phyloP scores from a whole-genome alignment of 371 early-diverging fungal species.

The Coemansia sp. region DNA sequence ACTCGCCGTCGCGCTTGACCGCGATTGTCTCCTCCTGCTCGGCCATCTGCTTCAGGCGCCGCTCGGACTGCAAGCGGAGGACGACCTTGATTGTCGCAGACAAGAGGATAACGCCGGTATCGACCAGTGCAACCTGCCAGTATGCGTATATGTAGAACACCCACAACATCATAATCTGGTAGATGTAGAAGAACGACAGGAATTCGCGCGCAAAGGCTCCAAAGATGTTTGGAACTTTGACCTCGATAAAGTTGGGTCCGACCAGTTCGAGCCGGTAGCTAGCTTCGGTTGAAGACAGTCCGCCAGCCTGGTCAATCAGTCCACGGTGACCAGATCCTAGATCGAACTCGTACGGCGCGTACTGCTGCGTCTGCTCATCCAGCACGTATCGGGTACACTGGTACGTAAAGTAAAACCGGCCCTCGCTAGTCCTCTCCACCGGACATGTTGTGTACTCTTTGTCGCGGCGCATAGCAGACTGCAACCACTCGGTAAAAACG shows the following conservation, averaged over 20 bases:
- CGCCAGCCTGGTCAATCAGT: slow-evolving; percentile 54
- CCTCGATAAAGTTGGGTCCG: slow-evolving; percentile 72
- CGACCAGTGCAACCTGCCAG: slow-evolving; percentile 73
- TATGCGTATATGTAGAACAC: slow-evolving; percentile 73
- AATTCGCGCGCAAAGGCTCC: slow-evolving; percentile 66
- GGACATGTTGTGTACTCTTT: slow-evolving; percentile 52
- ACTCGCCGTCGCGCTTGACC: slow-evolving; percentile 60
- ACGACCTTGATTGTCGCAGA: slow-evolving; percentile 72
- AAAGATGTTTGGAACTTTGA: slow-evolving; percentile 59
- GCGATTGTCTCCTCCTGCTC: slow-evolving; percentile 57
- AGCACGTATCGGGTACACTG: slow-evolving; percentile 76
- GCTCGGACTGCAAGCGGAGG: slow-evolving; percentile 64
- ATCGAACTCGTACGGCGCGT: slow-evolving; percentile 59
- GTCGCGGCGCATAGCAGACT: slow-evolving; percentile 13
- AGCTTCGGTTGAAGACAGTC: slow-evolving; percentile 63
- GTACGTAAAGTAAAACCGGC: slow-evolving; percentile 62
- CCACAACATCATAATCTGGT: slow-evolving; percentile 74
- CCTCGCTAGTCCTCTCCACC: slow-evolving; percentile 61
- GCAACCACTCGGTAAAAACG: not conserved
- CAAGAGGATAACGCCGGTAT: slow-evolving; percentile 66
- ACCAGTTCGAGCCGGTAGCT: slow-evolving; percentile 58
- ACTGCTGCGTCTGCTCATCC: slow-evolving; percentile 48
- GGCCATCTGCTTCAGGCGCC: slow-evolving; percentile 67
- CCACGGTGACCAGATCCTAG: slow-evolving; percentile 59
- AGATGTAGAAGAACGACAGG: slow-evolving; percentile 73